Evolutionary conservation across 2,329 filamentous ascomycete genomes (phyloP).

Genomic region (Emericellopsis atlantica): DNA sequence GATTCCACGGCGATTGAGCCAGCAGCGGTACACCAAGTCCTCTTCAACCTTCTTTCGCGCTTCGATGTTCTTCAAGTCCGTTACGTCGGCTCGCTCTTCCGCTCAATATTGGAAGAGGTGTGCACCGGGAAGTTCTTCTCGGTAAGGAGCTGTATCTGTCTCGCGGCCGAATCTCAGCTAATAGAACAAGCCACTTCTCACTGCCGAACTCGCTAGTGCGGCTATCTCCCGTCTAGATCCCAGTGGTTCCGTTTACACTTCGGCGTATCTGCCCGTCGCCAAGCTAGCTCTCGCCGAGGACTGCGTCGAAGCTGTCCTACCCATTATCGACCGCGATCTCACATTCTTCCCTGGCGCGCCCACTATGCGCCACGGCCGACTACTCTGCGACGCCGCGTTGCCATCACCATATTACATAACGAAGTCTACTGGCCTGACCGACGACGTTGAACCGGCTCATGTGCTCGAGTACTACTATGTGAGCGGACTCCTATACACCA

Average conservation of each 20-base stretch:
- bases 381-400: constrained; percentile 31
- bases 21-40: constrained; percentile 22
- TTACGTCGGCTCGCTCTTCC: constrained; percentile 31
- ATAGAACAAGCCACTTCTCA: constrained; percentile 26
- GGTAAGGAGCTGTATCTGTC: constrained; percentile 13
- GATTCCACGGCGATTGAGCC: constrained; percentile 15
- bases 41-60: constrained; percentile 29
- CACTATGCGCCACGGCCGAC: neutral
- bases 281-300: constrained; percentile 45
- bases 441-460: constrained; percentile 32
- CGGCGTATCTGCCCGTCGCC: constrained; percentile 44
- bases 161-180: constrained; percentile 2
- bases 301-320: constrained; percentile 39
- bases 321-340: constrained; percentile 51
- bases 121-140: constrained; percentile 25
- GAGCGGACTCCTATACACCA: constrained; percentile 52
- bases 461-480: constrained; percentile 58
- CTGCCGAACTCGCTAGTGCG: constrained; percentile 29
- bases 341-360: constrained; percentile 39
- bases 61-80: constrained; percentile 40
- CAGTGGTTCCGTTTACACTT: constrained; percentile 52
- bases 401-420: constrained; percentile 46
- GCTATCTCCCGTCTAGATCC: constrained; percentile 57
- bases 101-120: constrained; percentile 28
- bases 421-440: constrained; percentile 41